Conservation (phyloP, 176 grass and related monocot genomes). For the Elymus sibiricus region DNA sequence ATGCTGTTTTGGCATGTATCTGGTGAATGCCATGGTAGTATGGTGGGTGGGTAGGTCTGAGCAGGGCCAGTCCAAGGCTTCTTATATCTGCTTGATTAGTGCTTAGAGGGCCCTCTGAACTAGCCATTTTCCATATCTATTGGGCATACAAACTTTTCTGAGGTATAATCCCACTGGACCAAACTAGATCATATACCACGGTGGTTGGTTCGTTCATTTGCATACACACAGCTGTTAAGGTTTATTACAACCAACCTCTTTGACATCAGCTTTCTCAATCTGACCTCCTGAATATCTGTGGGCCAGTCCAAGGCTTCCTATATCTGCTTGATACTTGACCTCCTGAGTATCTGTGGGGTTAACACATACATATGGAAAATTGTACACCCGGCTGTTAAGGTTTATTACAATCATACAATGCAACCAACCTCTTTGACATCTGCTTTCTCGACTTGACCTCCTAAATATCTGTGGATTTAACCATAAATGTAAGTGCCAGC, state of each 20-base stretch:
- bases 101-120: not conserved
- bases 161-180: not conserved
- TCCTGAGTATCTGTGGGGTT: not conserved
- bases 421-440: not conserved
- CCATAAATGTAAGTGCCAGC: not conserved
- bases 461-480: not conserved
- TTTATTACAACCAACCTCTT: not conserved
- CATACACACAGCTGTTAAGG: constrained; percentile 9
- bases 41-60: not conserved
- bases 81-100: not conserved
- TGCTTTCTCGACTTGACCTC: constrained; percentile 5
- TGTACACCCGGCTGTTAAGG: constrained; percentile 7
- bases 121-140: not conserved
- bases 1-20: not conserved
- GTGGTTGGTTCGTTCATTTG: not conserved
- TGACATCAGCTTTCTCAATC: constrained; percentile 1
- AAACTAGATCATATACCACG: not conserved
- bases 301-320: not conserved
- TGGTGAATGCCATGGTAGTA: not conserved
- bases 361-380: too few relatives aligned
- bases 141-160: not conserved
- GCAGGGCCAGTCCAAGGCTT: not conserved
- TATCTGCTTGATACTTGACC: not conserved
- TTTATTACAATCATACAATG: not conserved
- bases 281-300: not conserved